These are phyloP conservation scores for Cryptococcus amylolentus DNA, from an alignment of 1,284 basidiomycete genomes.

Conservation along the genomic window DNA sequence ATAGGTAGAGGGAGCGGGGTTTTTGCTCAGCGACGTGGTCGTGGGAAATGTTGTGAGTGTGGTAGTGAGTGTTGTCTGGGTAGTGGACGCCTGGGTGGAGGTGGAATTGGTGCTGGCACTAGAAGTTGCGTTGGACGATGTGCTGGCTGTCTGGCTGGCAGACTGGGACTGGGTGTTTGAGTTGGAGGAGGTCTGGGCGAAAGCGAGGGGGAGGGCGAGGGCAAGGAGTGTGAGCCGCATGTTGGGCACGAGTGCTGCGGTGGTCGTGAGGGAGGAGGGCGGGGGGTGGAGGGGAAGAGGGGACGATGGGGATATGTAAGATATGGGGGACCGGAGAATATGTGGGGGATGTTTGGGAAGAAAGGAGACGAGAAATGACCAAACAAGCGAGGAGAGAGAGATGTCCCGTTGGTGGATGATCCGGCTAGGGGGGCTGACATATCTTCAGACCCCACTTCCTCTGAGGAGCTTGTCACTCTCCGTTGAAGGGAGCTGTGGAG, in stretches of 20 bases:
- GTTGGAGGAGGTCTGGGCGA: not conserved
- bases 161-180: not conserved
- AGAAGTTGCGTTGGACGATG: not conserved
- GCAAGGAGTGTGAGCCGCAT: too few relatives aligned
- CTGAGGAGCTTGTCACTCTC: conserved; percentile 50
- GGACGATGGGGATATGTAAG: too few relatives aligned
- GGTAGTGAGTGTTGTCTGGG: conserved; percentile 24
- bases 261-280: too few relatives aligned
- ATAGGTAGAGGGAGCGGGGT: conserved; percentile 29
- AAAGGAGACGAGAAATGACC: too few relatives aligned
- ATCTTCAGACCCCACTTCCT: conserved; percentile 42
- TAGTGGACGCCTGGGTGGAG: conserved; percentile 1
- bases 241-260: not conserved
- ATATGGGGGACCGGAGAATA: too few relatives aligned
- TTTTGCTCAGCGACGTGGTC: conserved; percentile 22
- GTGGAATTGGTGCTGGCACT: conserved; percentile 5
- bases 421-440: not conserved
- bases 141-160: not conserved
- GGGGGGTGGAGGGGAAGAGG: too few relatives aligned
- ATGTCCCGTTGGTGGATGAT: too few relatives aligned
- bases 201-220: too few relatives aligned
- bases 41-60: conserved; percentile 38
- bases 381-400: too few relatives aligned
- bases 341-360: too few relatives aligned
- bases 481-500: too few relatives aligned